Evolutionary conservation across 176 grass and related monocot genomes (phyloP), one percentile per base, ranked within the genome.

Genomic region (Triticum turgidum): DNA sequence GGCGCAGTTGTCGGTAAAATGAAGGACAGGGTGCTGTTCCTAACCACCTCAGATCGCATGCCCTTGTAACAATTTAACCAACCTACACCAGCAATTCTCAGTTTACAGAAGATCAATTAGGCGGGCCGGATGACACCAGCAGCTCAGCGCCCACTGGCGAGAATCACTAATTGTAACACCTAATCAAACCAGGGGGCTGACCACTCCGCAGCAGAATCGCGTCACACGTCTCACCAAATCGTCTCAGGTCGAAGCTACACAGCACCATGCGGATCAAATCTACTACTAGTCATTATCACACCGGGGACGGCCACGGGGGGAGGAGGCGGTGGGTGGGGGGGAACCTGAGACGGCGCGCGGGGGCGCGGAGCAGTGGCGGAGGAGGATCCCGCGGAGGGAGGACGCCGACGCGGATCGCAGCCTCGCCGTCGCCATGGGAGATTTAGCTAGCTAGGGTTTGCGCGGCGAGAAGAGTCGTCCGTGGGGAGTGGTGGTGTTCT

Each of bases 371-470:
- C 1, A 49, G 45, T 49, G 45, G 11, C 45, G 45, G 45, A 14
- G 45, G 0, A 49, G 86, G 65, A 61, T 22, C 32, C 61, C 77
- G 13, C 85, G 85, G 17, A 91, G 85, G 22, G 81, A 76, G 82
- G 69, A 79, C 37, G 85, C 76, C 52, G 82, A 91, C 15, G 82
- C 69, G 32, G 82, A 91, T 88, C 86, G 82, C 29, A 85, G 69
- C 71, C 71, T 85, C 86, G 90, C 86, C 85, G 62, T 77, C 49
- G 58, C 41, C 22, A 29, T 5, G 76, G 10, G 84, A 21, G 84
- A 21, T 14, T 17, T 47, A 51, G 70, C 63, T 88, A 13, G 11
- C 49, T 54, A 91, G 89, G 89, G 89, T 88, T 91, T 84, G 77
- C 32, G 44, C 14, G 47, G 15, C 29, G 67, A 1, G 45, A 65